These are phyloP conservation scores for Antitrichia curtipendula DNA, from an alignment of 225 moss, liverwort and hornwort genomes.

Conservation along the genomic window DNA sequence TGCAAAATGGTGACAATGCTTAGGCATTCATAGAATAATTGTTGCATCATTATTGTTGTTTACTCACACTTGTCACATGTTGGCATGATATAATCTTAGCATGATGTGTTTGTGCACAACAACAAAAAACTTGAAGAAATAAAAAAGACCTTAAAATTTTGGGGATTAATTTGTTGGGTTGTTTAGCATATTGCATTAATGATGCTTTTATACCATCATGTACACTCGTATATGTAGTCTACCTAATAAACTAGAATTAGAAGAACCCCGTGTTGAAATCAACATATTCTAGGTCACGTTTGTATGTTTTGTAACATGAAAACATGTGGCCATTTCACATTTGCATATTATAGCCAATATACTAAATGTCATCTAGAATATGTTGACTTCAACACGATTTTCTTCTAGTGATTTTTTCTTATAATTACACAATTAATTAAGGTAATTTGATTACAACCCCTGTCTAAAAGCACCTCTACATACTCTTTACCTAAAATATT, in stretches of 20 bases:
- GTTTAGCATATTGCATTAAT: background rate
- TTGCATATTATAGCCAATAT: background rate
- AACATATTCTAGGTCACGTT: background rate
- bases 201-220: background rate
- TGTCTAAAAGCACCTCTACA: no score
- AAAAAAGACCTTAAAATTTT: fast-evolving
- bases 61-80: fast-evolving
- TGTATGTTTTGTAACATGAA: background rate
- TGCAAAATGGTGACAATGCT: fast-evolving
- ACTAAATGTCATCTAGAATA: background rate
- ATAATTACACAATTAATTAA: background rate
- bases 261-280: background rate
- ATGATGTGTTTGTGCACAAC: fast-evolving
- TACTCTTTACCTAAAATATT: no score
- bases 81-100: no score
- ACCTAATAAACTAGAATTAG: no score
- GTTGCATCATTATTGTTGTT: background rate
- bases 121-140: background rate
- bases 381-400: background rate
- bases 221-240: background rate
- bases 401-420: background rate
- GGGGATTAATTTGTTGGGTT: fast-evolving
- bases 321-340: background rate
- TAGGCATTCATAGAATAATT: fast-evolving
- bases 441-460: no score